These are phyloP conservation scores for Pseudocercospora vitis DNA, from an alignment of 2,329 filamentous ascomycete genomes.

Conservation along the genomic window DNA sequence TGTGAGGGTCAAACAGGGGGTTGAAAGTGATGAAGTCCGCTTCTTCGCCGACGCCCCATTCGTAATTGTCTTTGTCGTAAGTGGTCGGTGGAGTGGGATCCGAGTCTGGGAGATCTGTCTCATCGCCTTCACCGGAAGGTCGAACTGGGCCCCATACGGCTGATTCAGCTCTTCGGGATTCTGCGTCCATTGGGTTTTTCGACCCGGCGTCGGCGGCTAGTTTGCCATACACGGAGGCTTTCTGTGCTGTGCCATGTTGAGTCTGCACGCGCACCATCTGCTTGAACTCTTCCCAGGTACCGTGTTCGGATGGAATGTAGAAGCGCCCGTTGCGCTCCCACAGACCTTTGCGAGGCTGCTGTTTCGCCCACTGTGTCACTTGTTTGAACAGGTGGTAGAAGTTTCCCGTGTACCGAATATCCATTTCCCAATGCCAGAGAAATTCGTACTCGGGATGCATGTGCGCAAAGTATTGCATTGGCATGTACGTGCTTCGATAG, in stretches of 20 bases:
- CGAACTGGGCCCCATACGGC: slow-evolving; percentile 52
- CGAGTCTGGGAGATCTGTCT: slow-evolving; percentile 53
- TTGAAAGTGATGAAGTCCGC: slow-evolving; percentile 77
- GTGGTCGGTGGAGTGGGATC: slow-evolving; percentile 56
- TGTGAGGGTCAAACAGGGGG: slow-evolving; percentile 70
- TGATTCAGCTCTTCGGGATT: slow-evolving; percentile 44
- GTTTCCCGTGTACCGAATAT: slow-evolving; percentile 85
- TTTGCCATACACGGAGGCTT: slow-evolving; percentile 46
- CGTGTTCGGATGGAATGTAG: slow-evolving; percentile 71
- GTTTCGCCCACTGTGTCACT: slow-evolving; percentile 63
- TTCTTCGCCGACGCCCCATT: slow-evolving; percentile 69
- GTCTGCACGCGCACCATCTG: slow-evolving; percentile 64
- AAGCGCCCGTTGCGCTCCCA: slow-evolving; percentile 78
- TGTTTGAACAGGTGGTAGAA: slow-evolving; percentile 77
- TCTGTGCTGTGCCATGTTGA: slow-evolving; percentile 51
- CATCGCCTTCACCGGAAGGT: slow-evolving; percentile 43
- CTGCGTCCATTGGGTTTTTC: slow-evolving; percentile 46
- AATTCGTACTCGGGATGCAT: slow-evolving; percentile 85
- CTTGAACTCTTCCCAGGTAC: slow-evolving; percentile 70
- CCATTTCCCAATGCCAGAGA: slow-evolving; percentile 97
- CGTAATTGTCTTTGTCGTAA: slow-evolving; percentile 56
- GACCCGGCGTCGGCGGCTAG: slow-evolving; percentile 32
- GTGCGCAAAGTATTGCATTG: slow-evolving; percentile 88
- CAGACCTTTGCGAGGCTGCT: slow-evolving; percentile 68
- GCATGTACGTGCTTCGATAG: slow-evolving; percentile 81